Conservation (phyloP, 768 basidiomycete genomes). For the Candolleomyces efflorescens region DNA sequence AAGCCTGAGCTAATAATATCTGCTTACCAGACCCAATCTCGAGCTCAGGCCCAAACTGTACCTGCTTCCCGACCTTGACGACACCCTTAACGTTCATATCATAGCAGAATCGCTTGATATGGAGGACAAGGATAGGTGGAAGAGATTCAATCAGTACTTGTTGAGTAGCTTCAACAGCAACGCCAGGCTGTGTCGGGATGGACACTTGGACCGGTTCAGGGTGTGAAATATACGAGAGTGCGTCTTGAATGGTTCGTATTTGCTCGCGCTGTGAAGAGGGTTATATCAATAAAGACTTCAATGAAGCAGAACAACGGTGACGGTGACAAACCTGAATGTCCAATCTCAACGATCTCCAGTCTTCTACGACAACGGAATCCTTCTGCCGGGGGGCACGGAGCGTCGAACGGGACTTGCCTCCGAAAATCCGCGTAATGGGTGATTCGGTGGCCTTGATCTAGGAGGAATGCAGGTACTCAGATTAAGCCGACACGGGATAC, state of each 20-base stretch:
- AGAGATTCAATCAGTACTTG: conserved; percentile 70
- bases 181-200: conserved; percentile 49
- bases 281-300: neutral
- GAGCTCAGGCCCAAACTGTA: conserved; percentile 74
- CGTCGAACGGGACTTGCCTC: conserved; percentile 86
- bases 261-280: conserved; percentile 54
- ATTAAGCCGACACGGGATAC: conserved; percentile 1
- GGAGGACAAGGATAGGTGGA: conserved; percentile 81
- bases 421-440: conserved; percentile 89
- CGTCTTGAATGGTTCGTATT: conserved; percentile 78
- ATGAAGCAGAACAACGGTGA: conserved; percentile 4
- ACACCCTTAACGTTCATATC: conserved; percentile 72
- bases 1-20: conserved; percentile 5
- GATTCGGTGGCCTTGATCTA: conserved; percentile 80
- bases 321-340: conserved; percentile 79
- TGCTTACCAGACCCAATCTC: conserved; percentile 46
- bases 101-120: conserved; percentile 90
- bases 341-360: conserved; percentile 83
- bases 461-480: neutral
- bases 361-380: conserved; percentile 86
- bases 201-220: conserved; percentile 80
- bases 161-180: conserved; percentile 63
- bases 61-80: conserved; percentile 81
- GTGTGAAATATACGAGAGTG: conserved; percentile 69
- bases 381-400: conserved; percentile 76